Percentiles rank a stretch among this genome's conserved stretches.
Evolutionary conservation across 345 rosid genomes (phyloP).

Genomic region (Citrus sinensis): DNA sequence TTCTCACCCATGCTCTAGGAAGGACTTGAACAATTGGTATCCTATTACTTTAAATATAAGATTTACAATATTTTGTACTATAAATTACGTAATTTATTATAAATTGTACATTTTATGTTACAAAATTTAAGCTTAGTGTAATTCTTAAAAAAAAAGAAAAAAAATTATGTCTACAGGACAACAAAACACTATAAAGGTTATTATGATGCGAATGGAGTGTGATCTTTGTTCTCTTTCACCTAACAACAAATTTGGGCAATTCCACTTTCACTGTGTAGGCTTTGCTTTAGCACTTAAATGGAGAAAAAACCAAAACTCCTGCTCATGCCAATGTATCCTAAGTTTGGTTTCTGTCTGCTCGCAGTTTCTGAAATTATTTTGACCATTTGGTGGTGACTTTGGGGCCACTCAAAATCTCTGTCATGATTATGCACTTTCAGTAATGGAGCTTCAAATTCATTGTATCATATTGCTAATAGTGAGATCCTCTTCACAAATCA

Average conservation of each 20-base stretch:
- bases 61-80: too few relatives aligned
- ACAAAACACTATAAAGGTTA: background rate
- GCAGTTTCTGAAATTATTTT: background rate
- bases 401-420: background rate
- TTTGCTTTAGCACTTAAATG: constrained; percentile 4
- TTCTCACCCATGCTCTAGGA: background rate
- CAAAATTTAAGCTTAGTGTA: background rate
- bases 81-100: too few relatives aligned
- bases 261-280: background rate
- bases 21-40: too few relatives aligned
- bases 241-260: background rate
- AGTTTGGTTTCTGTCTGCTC: background rate
- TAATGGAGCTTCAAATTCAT: too few relatives aligned
- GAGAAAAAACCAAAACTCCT: background rate
- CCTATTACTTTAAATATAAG: background rate
- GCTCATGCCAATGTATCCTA: background rate
- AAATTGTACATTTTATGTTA: background rate
- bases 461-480: too few relatives aligned
- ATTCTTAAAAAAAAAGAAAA: too few relatives aligned
- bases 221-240: background rate
- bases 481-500: too few relatives aligned
- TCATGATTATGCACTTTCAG: background rate
- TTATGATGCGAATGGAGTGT: background rate
- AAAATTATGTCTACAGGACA: background rate
- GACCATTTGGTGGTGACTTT: background rate